These are phyloP conservation scores for Paecilomyces sp. DNA, from an alignment of 2,329 filamentous ascomycete species.

Conservation along the genomic window DNA sequence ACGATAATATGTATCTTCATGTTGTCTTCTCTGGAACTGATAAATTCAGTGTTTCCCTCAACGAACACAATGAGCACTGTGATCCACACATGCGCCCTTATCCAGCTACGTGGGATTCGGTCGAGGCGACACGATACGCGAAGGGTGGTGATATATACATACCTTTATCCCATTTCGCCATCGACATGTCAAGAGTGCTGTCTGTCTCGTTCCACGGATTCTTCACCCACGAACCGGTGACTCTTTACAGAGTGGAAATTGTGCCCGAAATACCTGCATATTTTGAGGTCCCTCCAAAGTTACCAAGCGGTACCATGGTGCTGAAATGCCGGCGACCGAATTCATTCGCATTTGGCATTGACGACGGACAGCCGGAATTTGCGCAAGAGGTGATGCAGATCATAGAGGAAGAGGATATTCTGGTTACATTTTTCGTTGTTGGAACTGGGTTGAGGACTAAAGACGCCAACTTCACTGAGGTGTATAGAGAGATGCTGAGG, in stretches of 20 bases:
- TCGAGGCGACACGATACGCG: slow-evolving; percentile 57
- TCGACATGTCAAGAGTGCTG: slow-evolving; percentile 50
- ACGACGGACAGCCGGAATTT: slow-evolving; percentile 56
- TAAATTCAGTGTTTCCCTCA: slow-evolving; percentile 57
- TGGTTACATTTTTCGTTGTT: slow-evolving; percentile 66
- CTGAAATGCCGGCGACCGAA: slow-evolving; percentile 61
- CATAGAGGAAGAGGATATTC: slow-evolving; percentile 54
- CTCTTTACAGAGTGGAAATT: slow-evolving; percentile 55
- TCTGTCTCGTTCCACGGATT: slow-evolving; percentile 60
- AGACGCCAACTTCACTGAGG: slow-evolving; percentile 53
- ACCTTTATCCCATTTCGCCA: slow-evolving; percentile 59
- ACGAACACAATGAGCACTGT: slow-evolving; percentile 60
- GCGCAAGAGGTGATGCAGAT: slow-evolving; percentile 56
- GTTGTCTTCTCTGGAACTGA: slow-evolving; percentile 56
- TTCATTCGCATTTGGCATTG: slow-evolving; percentile 65
- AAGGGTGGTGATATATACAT: slow-evolving; percentile 55
- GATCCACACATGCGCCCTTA: slow-evolving; percentile 50
- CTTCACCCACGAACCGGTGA: slow-evolving; percentile 45
- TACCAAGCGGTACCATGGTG: slow-evolving; percentile 54
- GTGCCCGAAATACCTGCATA: slow-evolving; percentile 47
- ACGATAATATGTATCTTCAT: slow-evolving; percentile 56
- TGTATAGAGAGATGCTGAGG: slow-evolving; percentile 57
- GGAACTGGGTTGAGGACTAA: slow-evolving; percentile 54
- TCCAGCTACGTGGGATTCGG: slow-evolving; percentile 61
- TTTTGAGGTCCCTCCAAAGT: slow-evolving; percentile 51